A percentile compares a stretch with the other conserved stretches of the same genome.
phyloP scores from a whole-genome alignment of 1,139 yeast genomes.

The Yamadazyma dendronema region DNA sequence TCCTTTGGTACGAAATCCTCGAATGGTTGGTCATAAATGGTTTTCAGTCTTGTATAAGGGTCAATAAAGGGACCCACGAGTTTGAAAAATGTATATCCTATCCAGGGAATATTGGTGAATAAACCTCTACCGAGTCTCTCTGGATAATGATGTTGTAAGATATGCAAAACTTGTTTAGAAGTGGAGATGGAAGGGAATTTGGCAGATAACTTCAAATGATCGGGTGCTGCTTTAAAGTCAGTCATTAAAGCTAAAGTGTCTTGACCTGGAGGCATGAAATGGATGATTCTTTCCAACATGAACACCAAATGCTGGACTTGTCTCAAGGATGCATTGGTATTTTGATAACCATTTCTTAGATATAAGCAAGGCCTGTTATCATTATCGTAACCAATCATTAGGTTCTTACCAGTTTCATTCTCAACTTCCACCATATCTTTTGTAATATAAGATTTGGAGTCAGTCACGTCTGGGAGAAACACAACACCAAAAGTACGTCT shows the following conservation, averaged over 20 bases:
- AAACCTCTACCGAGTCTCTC: conserved; percentile 91
- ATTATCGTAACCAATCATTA: conserved; percentile 84
- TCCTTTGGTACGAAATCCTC: conserved; percentile 74
- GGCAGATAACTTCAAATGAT: conserved; percentile 37
- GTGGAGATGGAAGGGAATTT: conserved; percentile 44
- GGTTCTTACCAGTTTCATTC: conserved; percentile 84
- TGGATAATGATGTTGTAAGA: conserved; percentile 92
- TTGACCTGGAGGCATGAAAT: conserved; percentile 94
- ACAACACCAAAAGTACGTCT: conserved; percentile 88
- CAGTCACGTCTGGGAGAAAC: conserved; percentile 46
- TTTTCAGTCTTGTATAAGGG: conserved; percentile 88
- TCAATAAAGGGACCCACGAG: conserved; percentile 92
- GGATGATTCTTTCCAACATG: conserved; percentile 87
- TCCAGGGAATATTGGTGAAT: conserved; percentile 88
- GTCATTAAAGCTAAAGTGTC: conserved; percentile 86
- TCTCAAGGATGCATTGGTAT: conserved; percentile 78
- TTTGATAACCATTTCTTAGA: conserved; percentile 88
- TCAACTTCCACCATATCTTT: conserved; percentile 67
- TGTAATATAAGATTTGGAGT: conserved; percentile 46
- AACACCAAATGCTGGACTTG: conserved; percentile 93
- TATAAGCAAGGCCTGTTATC: conserved; percentile 88
- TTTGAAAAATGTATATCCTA: conserved; percentile 87
- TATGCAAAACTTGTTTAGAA: conserved; percentile 77
- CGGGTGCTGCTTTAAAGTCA: conserved; percentile 72
- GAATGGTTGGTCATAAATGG: conserved; percentile 88